phyloP scores from a whole-genome alignment of 2,329 filamentous ascomycete species.

The Cadophora gregata region DNA sequence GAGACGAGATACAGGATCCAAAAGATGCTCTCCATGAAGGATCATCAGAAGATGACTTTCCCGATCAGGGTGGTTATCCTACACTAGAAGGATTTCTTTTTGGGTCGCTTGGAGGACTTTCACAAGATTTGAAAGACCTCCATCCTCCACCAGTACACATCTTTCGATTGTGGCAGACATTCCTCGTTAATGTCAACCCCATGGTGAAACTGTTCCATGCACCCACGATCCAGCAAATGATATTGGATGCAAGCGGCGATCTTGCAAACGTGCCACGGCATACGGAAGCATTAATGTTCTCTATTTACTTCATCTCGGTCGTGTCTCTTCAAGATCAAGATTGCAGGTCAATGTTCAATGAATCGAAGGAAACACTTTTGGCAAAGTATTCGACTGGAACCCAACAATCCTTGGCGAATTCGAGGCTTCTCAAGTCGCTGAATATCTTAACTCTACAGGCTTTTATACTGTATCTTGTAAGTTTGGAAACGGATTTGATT shows the following conservation, averaged over 20 bases:
- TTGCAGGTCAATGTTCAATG: slow-evolving; percentile 58
- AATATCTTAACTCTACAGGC: slow-evolving; percentile 72
- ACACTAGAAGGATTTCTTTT: slow-evolving; percentile 49
- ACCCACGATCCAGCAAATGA: slow-evolving; percentile 66
- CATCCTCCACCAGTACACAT: slow-evolving; percentile 66
- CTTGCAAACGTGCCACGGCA: slow-evolving; percentile 51
- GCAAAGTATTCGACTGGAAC: slow-evolving; percentile 62
- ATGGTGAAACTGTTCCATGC: slow-evolving; percentile 72
- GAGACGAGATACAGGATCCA: slow-evolving; percentile 40
- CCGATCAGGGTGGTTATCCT: slow-evolving; percentile 39
- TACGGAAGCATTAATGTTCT: slow-evolving; percentile 73
- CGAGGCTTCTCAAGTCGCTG: slow-evolving; percentile 67
- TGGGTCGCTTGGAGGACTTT: slow-evolving; percentile 52
- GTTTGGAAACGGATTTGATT: slow-evolving; percentile 34
- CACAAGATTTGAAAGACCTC: slow-evolving; percentile 52
- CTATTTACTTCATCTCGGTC: slow-evolving; percentile 66
- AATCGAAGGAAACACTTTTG: slow-evolving; percentile 57
- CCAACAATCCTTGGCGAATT: slow-evolving; percentile 71
- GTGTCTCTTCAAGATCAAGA: slow-evolving; percentile 63
- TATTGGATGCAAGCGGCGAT: slow-evolving; percentile 65
- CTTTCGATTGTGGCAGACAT: slow-evolving; percentile 72
- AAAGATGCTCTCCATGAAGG: slow-evolving; percentile 43
- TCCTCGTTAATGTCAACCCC: slow-evolving; percentile 72
- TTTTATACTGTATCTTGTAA: slow-evolving; percentile 69
- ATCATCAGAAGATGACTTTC: slow-evolving; percentile 41